These are phyloP conservation scores for Penicillium sp. DNA, from an alignment of 2,329 filamentous ascomycete species.

Conservation along the genomic window DNA sequence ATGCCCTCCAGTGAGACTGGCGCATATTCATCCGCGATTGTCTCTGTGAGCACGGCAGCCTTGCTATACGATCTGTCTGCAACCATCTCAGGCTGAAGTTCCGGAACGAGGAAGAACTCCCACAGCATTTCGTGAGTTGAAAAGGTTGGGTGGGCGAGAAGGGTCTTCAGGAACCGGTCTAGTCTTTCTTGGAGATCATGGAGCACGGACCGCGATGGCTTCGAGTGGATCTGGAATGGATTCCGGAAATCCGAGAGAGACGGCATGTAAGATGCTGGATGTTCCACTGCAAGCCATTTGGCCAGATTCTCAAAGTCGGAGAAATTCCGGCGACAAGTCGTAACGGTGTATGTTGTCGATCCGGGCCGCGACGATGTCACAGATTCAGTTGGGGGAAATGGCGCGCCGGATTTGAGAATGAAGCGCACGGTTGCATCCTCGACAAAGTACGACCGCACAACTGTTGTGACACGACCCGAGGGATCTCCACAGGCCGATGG, in stretches of 20 bases:
- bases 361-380: constrained; percentile 32
- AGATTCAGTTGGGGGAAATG: constrained; percentile 39
- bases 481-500: constrained; percentile 45
- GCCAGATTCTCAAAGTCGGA: constrained; percentile 85
- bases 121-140: constrained; percentile 93
- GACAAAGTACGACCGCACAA: constrained; percentile 92
- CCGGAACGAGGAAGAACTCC: constrained; percentile 97
- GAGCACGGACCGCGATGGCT: constrained; percentile 75
- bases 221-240: constrained; percentile 86
- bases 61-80: constrained; percentile 79
- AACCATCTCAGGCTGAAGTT: constrained; percentile 83
- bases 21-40: constrained; percentile 77
- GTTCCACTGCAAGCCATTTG: constrained; percentile 72
- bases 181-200: constrained; percentile 79
- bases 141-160: constrained; percentile 84
- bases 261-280: constrained; percentile 91
- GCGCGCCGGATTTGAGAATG: constrained; percentile 86
- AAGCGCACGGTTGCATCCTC: constrained; percentile 90
- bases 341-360: constrained; percentile 75
- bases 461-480: constrained; percentile 78
- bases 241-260: constrained; percentile 67
- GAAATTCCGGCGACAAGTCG: constrained; percentile 80
- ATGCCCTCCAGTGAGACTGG: constrained; percentile 64
- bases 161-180: constrained; percentile 77
- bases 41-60: constrained; percentile 71